Evolutionary conservation across 1,284 basidiomycete species (phyloP), one percentile per base, ranked within the genome.

Genomic region (Pseudozyma pruni): DNA sequence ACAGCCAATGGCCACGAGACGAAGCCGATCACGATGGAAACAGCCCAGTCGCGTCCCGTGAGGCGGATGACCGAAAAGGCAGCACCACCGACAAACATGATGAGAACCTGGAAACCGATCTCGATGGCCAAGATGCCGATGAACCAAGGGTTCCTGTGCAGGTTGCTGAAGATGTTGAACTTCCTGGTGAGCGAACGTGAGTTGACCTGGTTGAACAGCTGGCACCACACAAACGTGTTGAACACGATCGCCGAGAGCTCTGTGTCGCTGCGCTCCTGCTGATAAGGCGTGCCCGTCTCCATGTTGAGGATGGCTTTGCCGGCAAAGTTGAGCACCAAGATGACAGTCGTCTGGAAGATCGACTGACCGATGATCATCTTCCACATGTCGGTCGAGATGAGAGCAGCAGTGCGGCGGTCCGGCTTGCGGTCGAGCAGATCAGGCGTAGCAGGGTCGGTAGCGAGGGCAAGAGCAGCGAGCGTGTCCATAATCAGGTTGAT

Each of bases 401-500:
- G 85, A 4, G 94, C 93, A 1, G 93, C 89, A 2, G 87, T 89
- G 84, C 91, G 91, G 83, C 87, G 89, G 83, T 97, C 93, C 2
- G 95, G 95, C 83, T 92, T 91, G 77, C 94, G 89, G 70, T 96
- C 87, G 45, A 98, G 88, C 27, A 94, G 88, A 4, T 86, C 83
- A 33, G 89, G 89, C 1, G 90, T 89, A 1, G 95, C 94, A 13
- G 94, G 94, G 83, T 98, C 95, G 34, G 95, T 98, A 19, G 95
- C 94, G 49, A 98, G 88, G 11, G 95, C 95, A 53, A 98, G 89
- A 32, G 95, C 95, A 51, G 95, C 95, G 79, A 98, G 96, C 0
- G 94, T 97, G 84, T 97, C 94, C 93, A 96, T 96, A 62, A 80
- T 84, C 17, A 95, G 89, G 86, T 95, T 95, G 82, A 95, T 91